Conservation (phyloP, 2,329 filamentous ascomycete genomes). For the Fusarium abutilonis region DNA sequence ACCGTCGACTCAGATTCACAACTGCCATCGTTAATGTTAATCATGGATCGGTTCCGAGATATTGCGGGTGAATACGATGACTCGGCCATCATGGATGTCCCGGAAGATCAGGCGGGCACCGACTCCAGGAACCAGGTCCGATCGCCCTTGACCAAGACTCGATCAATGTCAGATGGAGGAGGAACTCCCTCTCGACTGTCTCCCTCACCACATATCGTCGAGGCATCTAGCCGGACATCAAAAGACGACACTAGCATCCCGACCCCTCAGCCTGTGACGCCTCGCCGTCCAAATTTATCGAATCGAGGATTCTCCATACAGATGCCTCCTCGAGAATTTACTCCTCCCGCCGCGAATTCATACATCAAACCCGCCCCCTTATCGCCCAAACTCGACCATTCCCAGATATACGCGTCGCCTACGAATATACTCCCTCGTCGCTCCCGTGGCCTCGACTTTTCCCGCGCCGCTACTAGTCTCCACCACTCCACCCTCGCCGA, state of each 20-base stretch:
- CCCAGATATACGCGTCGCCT: conserved; percentile 86
- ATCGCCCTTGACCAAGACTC: conserved; percentile 62
- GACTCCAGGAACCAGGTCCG: conserved; percentile 36
- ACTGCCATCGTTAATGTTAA: conserved; percentile 2
- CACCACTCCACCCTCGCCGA: conserved; percentile 96
- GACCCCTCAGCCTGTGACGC: conserved; percentile 69
- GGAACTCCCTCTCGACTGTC: conserved; percentile 65
- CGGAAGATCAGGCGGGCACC: conserved; percentile 27
- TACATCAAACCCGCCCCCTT: conserved; percentile 70
- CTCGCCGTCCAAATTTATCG: conserved; percentile 72
- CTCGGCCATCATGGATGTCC: conserved; percentile 49
- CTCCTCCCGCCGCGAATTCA: conserved; percentile 51
- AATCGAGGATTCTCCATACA: conserved; percentile 65
- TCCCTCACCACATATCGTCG: conserved; percentile 66
- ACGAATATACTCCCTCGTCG: conserved; percentile 88
- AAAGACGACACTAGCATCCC: conserved; percentile 73
- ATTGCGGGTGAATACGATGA: conserved; percentile 45
- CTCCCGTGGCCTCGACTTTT: conserved; percentile 92
- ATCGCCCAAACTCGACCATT: conserved; percentile 86
- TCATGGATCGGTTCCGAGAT: conserved; percentile 39
- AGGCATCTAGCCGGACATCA: conserved; percentile 64
- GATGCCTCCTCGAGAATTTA: conserved; percentile 50
- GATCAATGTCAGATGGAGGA: conserved; percentile 73
- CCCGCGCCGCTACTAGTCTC: conserved; percentile 89
- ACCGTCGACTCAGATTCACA: conserved; percentile 6